Base-by-base conservation (phyloP, 2,329 filamentous ascomycete species). In the Zalaria sp. region DNA sequence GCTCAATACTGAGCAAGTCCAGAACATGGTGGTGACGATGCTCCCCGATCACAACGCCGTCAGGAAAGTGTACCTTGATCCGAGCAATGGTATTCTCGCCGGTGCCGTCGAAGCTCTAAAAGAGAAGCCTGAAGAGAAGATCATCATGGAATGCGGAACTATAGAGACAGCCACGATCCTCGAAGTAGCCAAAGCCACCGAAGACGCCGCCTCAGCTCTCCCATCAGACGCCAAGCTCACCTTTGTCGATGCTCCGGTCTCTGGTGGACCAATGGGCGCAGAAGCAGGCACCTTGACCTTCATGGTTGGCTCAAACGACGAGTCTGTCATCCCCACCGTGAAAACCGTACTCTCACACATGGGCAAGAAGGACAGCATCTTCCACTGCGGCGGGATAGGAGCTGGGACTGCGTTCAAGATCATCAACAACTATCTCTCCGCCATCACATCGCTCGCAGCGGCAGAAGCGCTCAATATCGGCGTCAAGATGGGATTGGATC, bases 11-110 rank as follows among this genome's bases (percentile, higher is more conserved):
- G 18, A 18, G 18, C 2, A 3, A 32, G n/a, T n/a, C 45, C 25
- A 61, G 57, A 48, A 60, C 44, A 59, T 58, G 3, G 53, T 66
- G 4, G 61, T 65, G 27, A 64, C 62, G 2, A 65, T 65, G 62
- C 57, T 66, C 4, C 63, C 63, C 5, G 56, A 53, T 38, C 57
- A 57, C 5, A 46, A 47, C 4, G 59, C 56, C 2, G 62, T 65
- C 6, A 57, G 57, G 39, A 46, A 51, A 25, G 62, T 66, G 8
- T 66, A 66, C 44, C 50, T 59, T 1, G 56, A 59, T 43, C 47
- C 54, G 2, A 10, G 46, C 10, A 57, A 55, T 5, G 59, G 59
- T 8, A 49, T 61, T 29, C 48, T 61, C 4, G 54, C 57, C 2
- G 61, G 59, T 4, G 51, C 49, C 4, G 35, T 47, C 5, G 48